Evolutionary conservation across 306 rosid genomes (phyloP), one percentile per base, ranked within the genome.

Genomic region (Dryas drummondii): DNA sequence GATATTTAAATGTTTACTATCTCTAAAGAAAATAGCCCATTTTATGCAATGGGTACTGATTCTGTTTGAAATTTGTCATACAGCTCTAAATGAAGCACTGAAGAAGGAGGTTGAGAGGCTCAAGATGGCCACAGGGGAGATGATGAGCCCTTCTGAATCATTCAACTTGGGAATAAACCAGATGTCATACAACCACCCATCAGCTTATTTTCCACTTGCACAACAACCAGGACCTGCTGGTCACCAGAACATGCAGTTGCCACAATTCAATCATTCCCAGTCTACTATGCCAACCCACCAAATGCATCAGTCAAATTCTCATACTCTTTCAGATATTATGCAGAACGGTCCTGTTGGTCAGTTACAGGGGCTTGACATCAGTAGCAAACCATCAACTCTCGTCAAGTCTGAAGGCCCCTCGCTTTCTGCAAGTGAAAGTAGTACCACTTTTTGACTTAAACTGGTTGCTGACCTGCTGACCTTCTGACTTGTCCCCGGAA

Each of bases 91-190:
- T 26, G 97, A 96, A 9, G 97, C 98, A 4, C 89, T 96, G 74
- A 87, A 90, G 86, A 92, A 90, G 85, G 99, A 96, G 85, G 99
- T 96, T 59, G 98, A 90, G 85, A 88, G 98, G 87, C 98, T 96
- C 64, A 92, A 89, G 83, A 47, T 92, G 46, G 98, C 94, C 70
- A 92, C 98, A 0, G 99, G 99, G 9, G 97, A 96, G 82, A 91
- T 72, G 68, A 86, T 96, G 83, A 87, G 83, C 84, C 86, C 82
- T 45, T 83, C 91, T 8, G 94, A 92, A 27, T 92, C 99, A 50
- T 92, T 87, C 64, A 88, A 83, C 88, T 54, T 90, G 75, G 97
- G 99, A 83, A 90, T 92, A 91, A 92, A 81, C 84, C 92, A 92
- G 72, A 78, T 90, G 88, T 82, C 81, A 45, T 96, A 80, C 64